These are phyloP conservation scores for Fusarium siculi DNA, from an alignment of 2,329 filamentous ascomycete genomes.

Conservation along the genomic window DNA sequence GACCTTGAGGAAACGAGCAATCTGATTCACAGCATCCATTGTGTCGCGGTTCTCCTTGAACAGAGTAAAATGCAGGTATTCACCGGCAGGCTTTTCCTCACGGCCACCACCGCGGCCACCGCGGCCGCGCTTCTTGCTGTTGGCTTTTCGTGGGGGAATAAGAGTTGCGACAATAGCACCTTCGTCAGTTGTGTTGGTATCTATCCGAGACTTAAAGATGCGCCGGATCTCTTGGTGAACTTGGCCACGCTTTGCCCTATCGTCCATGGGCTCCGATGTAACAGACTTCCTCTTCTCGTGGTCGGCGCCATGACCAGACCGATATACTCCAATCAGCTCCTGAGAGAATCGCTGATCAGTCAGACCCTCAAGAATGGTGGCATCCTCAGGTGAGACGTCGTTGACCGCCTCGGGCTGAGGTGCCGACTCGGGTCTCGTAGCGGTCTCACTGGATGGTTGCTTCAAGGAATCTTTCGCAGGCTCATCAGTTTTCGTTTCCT, in stretches of 20 bases:
- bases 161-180: conserved; percentile 75
- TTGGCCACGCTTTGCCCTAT: conserved; percentile 57
- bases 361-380: conserved; percentile 52
- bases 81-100: conserved; percentile 62
- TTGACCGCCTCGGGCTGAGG: conserved; percentile 33
- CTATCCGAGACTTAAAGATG: conserved; percentile 81
- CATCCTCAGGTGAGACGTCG: conserved; percentile 49
- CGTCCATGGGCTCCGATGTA: conserved; percentile 55
- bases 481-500: conserved; percentile 25
- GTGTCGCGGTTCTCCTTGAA: conserved; percentile 99
- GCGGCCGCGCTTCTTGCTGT: conserved; percentile 45
- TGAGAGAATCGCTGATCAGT: conserved; percentile 54
- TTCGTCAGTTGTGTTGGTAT: conserved; percentile 72
- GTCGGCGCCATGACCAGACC: conserved; percentile 47
- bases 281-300: conserved; percentile 48
- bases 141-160: conserved; percentile 58
- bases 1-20: conserved; percentile 78
- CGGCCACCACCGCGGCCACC: conserved; percentile 38
- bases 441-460: conserved; percentile 31
- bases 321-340: conserved; percentile 56
- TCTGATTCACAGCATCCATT: conserved; percentile 85
- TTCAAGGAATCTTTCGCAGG: conserved; percentile 27
- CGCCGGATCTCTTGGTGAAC: conserved; percentile 75
- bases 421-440: conserved; percentile 22
- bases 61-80: conserved; percentile 89